Conservation (phyloP, 352 stramenopile species). For the Pythium aristosporum region DNA sequence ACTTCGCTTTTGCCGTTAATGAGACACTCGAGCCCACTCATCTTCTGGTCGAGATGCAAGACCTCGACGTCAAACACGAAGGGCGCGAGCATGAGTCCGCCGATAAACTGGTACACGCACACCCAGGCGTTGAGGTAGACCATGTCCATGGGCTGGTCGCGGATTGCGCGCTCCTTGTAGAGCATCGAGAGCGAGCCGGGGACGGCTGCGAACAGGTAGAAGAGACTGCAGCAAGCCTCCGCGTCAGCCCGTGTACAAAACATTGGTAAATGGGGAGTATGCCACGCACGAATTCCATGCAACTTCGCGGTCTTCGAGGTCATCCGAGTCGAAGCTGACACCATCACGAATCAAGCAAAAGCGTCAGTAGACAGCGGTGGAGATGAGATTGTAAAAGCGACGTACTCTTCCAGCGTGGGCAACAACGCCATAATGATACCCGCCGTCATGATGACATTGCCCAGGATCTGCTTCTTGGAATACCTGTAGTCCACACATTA, state of each 20-base stretch:
- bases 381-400: background rate
- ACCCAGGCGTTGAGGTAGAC: conserved; percentile 88
- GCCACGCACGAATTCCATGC: conserved; percentile 71
- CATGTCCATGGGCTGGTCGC: conserved; percentile 84
- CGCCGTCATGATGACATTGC: conserved; percentile 59
- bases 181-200: conserved; percentile 81
- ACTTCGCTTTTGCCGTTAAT: conserved; percentile 76
- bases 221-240: conserved; percentile 27
- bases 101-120: conserved; percentile 83
- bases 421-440: conserved; percentile 76
- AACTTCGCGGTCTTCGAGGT: conserved; percentile 68
- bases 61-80: conserved; percentile 78
- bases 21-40: conserved; percentile 74
- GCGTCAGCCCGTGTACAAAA: background rate
- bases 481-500: conserved; percentile 39
- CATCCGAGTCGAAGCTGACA: conserved; percentile 57
- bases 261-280: too few species aligned
- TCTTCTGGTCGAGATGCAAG: conserved; percentile 77
- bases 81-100: conserved; percentile 71
- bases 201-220: conserved; percentile 78
- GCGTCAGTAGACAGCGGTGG: background rate
- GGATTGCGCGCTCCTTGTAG: conserved; percentile 84
- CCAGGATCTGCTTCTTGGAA: conserved; percentile 66
- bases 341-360: background rate
- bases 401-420: conserved; percentile 78